Conservation (phyloP, 495 filamentous ascomycete genomes). For the Chaetomium fimeti region DNA sequence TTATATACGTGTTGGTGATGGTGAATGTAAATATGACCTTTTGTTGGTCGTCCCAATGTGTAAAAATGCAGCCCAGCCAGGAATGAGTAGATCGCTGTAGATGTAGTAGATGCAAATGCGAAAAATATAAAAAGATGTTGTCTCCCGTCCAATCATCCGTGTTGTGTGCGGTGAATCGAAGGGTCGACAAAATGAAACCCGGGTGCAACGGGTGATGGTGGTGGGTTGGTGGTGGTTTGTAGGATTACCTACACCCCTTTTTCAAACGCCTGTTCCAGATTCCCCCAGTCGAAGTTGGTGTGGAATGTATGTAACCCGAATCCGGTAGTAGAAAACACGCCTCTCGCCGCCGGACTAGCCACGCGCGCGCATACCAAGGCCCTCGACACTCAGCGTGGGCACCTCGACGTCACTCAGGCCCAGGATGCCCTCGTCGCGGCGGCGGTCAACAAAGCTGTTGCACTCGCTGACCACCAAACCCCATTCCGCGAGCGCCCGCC, state of each 20-base stretch:
- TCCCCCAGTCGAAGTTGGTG: not conserved
- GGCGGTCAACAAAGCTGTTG: conserved; percentile 86
- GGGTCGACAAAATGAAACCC: too few relatives aligned
- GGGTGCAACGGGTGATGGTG: too few relatives aligned
- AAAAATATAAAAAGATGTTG: not conserved
- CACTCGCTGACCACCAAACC: conserved; percentile 77
- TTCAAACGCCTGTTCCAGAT: too few relatives aligned
- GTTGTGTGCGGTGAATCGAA: not conserved
- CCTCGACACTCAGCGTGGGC: conserved; percentile 81
- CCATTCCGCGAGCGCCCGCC: conserved; percentile 92
- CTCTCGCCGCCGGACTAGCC: not conserved
- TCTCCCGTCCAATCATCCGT: not conserved
- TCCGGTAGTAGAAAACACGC: not conserved
- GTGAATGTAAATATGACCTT: conserved; percentile 1
- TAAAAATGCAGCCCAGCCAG: not conserved
- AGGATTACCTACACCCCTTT: too few relatives aligned
- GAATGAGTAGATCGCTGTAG: conserved; percentile 5
- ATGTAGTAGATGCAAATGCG: conserved; percentile 1
- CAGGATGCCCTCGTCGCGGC: conserved; percentile 82
- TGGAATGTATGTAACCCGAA: not conserved
- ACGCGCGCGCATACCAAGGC: conserved; percentile 46
- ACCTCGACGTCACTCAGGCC: conserved; percentile 77
- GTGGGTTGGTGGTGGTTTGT: too few relatives aligned
- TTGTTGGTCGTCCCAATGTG: not conserved
- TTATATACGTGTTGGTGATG: conserved; percentile 6